These are phyloP conservation scores for Lachnellula suecica DNA, from an alignment of 2,329 filamentous ascomycete species.

Conservation along the genomic window DNA sequence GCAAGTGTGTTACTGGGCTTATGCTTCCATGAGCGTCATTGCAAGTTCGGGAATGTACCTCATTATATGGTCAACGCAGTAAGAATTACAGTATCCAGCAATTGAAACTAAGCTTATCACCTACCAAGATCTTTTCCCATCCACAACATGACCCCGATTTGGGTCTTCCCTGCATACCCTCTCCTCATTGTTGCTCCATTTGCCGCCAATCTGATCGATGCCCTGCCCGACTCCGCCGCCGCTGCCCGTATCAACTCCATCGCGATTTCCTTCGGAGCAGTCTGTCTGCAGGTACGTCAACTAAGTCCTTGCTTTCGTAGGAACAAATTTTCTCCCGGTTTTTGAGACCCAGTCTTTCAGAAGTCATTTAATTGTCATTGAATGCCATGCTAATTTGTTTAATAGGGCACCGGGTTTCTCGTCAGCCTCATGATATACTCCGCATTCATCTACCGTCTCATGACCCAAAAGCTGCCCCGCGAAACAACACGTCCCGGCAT, in stretches of 20 bases:
- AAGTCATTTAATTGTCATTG: too few species aligned
- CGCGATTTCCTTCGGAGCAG: constrained; percentile 47
- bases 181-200: constrained; percentile 75
- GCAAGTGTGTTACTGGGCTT: constrained; percentile 72
- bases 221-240: constrained; percentile 21
- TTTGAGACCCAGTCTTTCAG: too few species aligned
- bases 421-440: constrained; percentile 77
- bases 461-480: constrained; percentile 81
- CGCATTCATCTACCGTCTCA: constrained; percentile 81
- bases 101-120: background rate
- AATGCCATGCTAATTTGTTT: too few species aligned
- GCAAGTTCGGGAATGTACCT: constrained; percentile 73
- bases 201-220: constrained; percentile 52
- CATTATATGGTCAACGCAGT: constrained; percentile 65
- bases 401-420: constrained; percentile 54
- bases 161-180: constrained; percentile 86
- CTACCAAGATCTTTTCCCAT: constrained; percentile 56
- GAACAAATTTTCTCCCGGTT: too few species aligned
- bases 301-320: too few species aligned
- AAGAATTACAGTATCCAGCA: constrained; percentile 20
- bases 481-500: constrained; percentile 78
- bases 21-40: constrained; percentile 64
- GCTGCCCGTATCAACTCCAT: constrained; percentile 43
- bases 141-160: constrained; percentile 81
- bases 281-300: constrained; percentile 53